These are phyloP conservation scores for Yarrowia keelungensis DNA, from an alignment of 805 yeast species.

Conservation along the genomic window DNA sequence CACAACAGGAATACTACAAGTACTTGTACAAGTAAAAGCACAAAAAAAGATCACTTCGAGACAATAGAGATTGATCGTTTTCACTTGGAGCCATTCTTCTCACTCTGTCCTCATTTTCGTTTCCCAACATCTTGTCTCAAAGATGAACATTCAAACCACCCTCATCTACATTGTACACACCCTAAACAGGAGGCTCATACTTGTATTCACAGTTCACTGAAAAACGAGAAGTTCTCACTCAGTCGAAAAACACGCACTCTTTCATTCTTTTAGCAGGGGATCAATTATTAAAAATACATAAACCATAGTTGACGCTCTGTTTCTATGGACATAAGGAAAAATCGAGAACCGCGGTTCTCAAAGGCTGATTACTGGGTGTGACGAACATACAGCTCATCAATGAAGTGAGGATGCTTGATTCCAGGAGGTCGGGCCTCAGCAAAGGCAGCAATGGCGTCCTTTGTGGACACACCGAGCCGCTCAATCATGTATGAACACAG, in stretches of 20 bases:
- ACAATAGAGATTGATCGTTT: too few relatives aligned
- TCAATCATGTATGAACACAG: constrained; percentile 74
- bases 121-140: too few relatives aligned
- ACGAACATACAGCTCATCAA: constrained; percentile 72
- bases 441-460: constrained; percentile 69
- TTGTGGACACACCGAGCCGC: constrained; percentile 62
- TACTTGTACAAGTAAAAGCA: background rate
- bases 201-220: too few relatives aligned
- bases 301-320: constrained; percentile 33
- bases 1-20: too few relatives aligned
- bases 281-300: constrained; percentile 13
- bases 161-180: too few relatives aligned
- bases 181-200: too few relatives aligned
- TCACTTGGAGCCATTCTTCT: too few relatives aligned
- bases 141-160: too few relatives aligned
- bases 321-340: constrained; percentile 8
- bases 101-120: too few relatives aligned
- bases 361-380: constrained; percentile 49
- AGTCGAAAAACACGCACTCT: too few relatives aligned
- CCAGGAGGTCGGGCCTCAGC: constrained; percentile 68
- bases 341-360: background rate
- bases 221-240: too few relatives aligned
- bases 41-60: too few relatives aligned
- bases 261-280: background rate
- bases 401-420: constrained; percentile 76